Percentiles rank a stretch among this genome's conserved stretches.
Evolutionary conservation across 2,329 filamentous ascomycete genomes (phyloP).

Genomic region (Apiospora kogelbergensis): DNA sequence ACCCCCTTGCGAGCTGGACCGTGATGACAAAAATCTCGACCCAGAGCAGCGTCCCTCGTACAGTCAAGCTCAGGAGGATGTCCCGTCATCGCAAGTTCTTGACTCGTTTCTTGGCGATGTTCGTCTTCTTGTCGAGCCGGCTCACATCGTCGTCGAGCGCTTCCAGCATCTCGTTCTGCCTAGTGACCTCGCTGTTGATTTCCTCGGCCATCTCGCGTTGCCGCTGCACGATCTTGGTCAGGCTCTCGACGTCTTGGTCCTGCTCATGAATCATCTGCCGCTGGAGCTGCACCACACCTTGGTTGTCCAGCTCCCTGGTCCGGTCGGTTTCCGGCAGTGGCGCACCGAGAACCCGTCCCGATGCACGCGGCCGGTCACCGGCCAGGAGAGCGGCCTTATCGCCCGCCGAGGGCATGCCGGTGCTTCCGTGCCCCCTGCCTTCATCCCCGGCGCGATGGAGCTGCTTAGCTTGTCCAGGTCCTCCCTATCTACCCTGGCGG

Average conservation of each 20-base stretch:
- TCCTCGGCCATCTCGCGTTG: conserved; percentile 77
- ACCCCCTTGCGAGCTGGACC: conserved; percentile 19
- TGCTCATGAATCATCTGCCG: conserved; percentile 73
- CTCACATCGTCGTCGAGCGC: conserved; percentile 66
- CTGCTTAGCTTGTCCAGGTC: conserved; percentile 72
- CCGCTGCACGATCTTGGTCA: conserved; percentile 67
- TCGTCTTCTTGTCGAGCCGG: conserved; percentile 66
- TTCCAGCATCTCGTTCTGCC: conserved; percentile 70
- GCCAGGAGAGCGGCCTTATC: conserved; percentile 53
- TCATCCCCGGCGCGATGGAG: conserved; percentile 37
- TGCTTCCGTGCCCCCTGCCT: conserved; percentile 45
- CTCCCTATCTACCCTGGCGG: conserved; percentile 72
- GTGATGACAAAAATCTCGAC: conserved; percentile 19
- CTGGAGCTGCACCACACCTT: conserved; percentile 72
- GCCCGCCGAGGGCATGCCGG: conserved; percentile 43
- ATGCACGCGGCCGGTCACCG: conserved; percentile 33
- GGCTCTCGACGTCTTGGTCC: conserved; percentile 68
- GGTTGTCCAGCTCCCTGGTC: conserved; percentile 75
- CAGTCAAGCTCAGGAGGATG: conserved; percentile 13
- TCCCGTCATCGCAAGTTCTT: conserved; percentile 30
- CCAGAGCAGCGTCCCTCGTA: conserved; percentile 17
- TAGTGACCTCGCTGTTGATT: conserved; percentile 71
- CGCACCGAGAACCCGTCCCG: conserved; percentile 69
- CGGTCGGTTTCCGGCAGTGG: conserved; percentile 73
- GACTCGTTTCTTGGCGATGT: conserved; percentile 71